These are phyloP conservation scores for Aspergillus diversus DNA, from an alignment of 495 filamentous ascomycete species.

Conservation along the genomic window DNA sequence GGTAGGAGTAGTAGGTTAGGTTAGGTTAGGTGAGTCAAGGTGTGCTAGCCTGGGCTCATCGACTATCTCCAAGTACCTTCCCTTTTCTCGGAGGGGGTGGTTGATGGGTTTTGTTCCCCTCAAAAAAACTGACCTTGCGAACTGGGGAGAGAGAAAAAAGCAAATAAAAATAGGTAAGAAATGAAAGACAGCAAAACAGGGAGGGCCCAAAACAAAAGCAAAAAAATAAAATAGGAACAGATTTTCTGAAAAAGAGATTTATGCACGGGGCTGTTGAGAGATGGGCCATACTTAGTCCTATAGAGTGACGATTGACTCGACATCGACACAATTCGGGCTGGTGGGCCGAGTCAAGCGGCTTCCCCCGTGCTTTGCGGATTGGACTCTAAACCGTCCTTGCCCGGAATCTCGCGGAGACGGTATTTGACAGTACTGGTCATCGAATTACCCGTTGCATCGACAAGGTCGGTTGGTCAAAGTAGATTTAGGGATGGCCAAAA, in stretches of 20 bases:
- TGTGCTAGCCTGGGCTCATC: background rate
- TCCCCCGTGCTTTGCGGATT: conserved; percentile 13
- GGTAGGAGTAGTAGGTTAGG: too few species aligned
- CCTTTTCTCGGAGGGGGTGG: background rate
- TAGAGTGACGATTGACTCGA: background rate
- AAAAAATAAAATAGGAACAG: background rate
- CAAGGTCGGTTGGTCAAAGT: background rate
- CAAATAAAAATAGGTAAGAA: conserved; percentile 1
- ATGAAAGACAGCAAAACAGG: conserved; percentile 3
- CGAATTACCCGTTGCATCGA: conserved; percentile 9
- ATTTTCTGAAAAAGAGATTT: background rate
- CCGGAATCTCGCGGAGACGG: conserved; percentile 25
- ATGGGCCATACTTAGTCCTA: background rate
- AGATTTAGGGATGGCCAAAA: background rate
- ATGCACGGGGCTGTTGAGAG: too few species aligned
- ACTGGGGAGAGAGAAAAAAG: background rate
- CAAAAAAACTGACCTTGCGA: background rate
- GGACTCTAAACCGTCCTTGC: background rate
- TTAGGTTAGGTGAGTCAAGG: background rate
- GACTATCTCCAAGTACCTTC: background rate
- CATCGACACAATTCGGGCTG: background rate
- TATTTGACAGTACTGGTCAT: conserved; percentile 1
- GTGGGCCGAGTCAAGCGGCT: background rate
- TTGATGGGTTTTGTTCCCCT: background rate
- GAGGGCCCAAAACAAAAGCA: conserved; percentile 1